Evolutionary conservation across 495 filamentous ascomycete species (phyloP).

Genomic region (Emericellopsis terricola): DNA sequence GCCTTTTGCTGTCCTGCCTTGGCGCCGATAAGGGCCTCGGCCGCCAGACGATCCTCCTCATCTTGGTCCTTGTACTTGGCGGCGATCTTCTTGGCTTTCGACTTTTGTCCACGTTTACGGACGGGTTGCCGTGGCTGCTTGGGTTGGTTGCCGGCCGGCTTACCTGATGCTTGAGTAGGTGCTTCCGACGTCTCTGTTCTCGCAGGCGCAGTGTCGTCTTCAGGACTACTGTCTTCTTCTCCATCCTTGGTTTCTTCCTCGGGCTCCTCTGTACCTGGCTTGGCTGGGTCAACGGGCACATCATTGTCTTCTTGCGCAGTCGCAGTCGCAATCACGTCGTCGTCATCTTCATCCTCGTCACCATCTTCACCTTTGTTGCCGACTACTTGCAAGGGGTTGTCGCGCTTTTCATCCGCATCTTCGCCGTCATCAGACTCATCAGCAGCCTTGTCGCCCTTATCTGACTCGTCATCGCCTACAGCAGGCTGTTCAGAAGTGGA

Average conservation of each 20-base stretch:
- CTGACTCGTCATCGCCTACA: constrained; percentile 1
- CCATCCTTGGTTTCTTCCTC: constrained; percentile 7
- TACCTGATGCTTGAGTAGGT: constrained; percentile 3
- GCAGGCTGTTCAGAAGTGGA: constrained; percentile 1
- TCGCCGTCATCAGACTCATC: constrained; percentile 13
- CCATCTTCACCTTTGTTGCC: constrained; percentile 7
- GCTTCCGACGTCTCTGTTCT: background rate
- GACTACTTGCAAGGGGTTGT: constrained; percentile 26
- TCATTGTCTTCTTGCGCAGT: constrained; percentile 2
- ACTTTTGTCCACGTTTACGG: constrained; percentile 58
- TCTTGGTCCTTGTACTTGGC: constrained; percentile 90
- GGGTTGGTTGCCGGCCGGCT: constrained; percentile 8
- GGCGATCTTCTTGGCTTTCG: constrained; percentile 74
- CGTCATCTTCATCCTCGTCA: constrained; percentile 10
- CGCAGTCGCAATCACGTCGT: background rate
- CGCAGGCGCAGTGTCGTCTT: constrained; percentile 5
- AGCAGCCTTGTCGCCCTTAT: constrained; percentile 14
- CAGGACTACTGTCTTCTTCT: constrained; percentile 7
- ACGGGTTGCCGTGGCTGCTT: constrained; percentile 18
- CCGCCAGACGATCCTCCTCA: constrained; percentile 72
- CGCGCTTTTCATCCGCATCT: constrained; percentile 13
- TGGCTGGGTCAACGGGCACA: no score
- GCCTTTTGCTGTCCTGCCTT: constrained; percentile 34
- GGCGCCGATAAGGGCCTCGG: constrained; percentile 66
- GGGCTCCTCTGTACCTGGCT: constrained; percentile 3